phyloP scores from a whole-genome alignment of 805 yeast species.

The Metschnikowia lachancei region DNA sequence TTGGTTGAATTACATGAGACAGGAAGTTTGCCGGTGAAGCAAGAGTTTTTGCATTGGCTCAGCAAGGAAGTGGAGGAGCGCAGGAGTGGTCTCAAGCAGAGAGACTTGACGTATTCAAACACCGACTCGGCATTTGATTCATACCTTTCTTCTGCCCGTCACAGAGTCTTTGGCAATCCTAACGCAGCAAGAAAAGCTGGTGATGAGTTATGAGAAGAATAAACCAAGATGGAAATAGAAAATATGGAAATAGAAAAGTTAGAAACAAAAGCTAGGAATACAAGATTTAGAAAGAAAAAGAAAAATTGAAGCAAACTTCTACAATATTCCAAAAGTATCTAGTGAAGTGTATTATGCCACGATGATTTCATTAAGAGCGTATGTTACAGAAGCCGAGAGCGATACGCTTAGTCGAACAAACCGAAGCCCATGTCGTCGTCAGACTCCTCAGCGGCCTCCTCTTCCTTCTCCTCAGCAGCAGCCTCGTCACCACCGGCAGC shows the following conservation, averaged over 20 bases:
- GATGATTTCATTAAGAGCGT: conserved; percentile 6
- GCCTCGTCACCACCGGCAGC: conserved; percentile 26
- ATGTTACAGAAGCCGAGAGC: conserved; percentile 12
- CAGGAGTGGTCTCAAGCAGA: conserved; percentile 21
- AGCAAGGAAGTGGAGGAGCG: conserved; percentile 39
- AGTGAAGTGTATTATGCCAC: conserved; percentile 4
- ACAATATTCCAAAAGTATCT: background rate
- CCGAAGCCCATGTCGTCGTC: conserved; percentile 34
- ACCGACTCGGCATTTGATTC: conserved; percentile 39
- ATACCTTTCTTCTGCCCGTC: conserved; percentile 47
- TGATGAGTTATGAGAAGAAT: conserved; percentile 9
- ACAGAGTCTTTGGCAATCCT: conserved; percentile 74
- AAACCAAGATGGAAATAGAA: background rate
- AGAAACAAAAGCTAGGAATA: background rate
- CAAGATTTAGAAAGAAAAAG: background rate
- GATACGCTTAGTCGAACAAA: conserved; percentile 28
- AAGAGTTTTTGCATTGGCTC: conserved; percentile 64
- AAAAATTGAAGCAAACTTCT: background rate
- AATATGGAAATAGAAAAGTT: background rate
- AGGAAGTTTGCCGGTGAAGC: conserved; percentile 25
- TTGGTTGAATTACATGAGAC: conserved; percentile 34
- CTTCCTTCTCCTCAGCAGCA: conserved; percentile 28
- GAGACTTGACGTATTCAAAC: conserved; percentile 30
- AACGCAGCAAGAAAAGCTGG: conserved; percentile 60
- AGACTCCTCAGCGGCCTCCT: conserved; percentile 27